These are phyloP conservation scores for Cutaneotrichosporon curvatum DNA, from an alignment of 1,284 basidiomycete species.

Conservation along the genomic window DNA sequence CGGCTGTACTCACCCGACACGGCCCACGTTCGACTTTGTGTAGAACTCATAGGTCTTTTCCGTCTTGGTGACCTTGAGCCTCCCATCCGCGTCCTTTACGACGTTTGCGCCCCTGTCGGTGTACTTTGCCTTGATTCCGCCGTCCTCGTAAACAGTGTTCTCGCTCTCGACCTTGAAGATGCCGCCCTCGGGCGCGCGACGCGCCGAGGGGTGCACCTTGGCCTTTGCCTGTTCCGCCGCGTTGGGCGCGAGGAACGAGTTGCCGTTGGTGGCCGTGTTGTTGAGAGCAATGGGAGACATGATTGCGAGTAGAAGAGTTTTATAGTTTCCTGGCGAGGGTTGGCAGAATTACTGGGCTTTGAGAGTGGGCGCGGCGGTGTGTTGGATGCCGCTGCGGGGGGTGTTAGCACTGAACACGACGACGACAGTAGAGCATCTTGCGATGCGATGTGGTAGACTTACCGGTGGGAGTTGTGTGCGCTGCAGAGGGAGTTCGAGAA, in stretches of 20 bases:
- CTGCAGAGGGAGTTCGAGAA: conserved; percentile 43
- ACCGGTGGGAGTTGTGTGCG: conserved; percentile 43
- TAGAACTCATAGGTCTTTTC: conserved; percentile 81
- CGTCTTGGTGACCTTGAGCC: conserved; percentile 64
- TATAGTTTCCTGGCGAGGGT: conserved; percentile 6
- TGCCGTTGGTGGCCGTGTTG: conserved; percentile 30
- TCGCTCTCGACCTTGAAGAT: conserved; percentile 74
- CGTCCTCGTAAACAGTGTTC: conserved; percentile 70
- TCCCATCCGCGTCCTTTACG: conserved; percentile 55
- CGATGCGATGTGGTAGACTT: conserved; percentile 13
- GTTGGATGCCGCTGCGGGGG: conserved; percentile 45
- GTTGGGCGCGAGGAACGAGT: conserved; percentile 52
- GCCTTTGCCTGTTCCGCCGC: conserved; percentile 58
- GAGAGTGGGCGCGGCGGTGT: conserved; percentile 44
- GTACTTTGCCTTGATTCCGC: conserved; percentile 72
- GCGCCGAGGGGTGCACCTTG: conserved; percentile 83
- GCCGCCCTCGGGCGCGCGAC: conserved; percentile 55
- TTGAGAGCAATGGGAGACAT: conserved; percentile 46
- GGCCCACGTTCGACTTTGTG: conserved; percentile 77
- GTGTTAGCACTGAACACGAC: conserved; percentile 39
- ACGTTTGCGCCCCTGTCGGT: conserved; percentile 75
- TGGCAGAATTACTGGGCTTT: conserved; percentile 30
- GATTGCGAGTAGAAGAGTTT: conserved; percentile 2
- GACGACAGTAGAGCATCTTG: background rate
- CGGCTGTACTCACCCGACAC: conserved; percentile 71